These are phyloP conservation scores for Xerocomus brunneocitrinus DNA, from an alignment of 768 basidiomycete species.

Conservation along the genomic window DNA sequence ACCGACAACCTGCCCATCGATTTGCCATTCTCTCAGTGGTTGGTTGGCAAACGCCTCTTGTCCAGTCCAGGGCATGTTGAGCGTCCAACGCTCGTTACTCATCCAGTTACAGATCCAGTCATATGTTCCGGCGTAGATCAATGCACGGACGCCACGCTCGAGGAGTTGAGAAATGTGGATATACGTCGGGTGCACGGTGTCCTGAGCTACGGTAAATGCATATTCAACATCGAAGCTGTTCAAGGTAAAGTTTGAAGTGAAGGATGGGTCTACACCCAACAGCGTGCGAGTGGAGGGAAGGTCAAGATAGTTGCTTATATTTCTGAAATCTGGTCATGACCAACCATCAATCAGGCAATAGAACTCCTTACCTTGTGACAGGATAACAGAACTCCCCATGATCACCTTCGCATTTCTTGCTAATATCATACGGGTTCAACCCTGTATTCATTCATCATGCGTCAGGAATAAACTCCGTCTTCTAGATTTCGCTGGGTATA, in stretches of 20 bases:
- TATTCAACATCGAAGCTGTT: constrained; percentile 40
- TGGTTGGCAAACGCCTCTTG: constrained; percentile 44
- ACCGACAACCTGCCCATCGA: constrained; percentile 45
- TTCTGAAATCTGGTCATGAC: constrained; percentile 31
- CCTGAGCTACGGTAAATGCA: constrained; percentile 46
- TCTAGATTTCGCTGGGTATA: constrained; percentile 20
- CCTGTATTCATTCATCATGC: constrained; percentile 21
- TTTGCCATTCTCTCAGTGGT: constrained; percentile 55
- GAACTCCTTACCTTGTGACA: constrained; percentile 36
- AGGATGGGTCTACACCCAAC: constrained; percentile 58
- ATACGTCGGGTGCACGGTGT: constrained; percentile 31
- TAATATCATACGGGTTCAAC: constrained; percentile 67
- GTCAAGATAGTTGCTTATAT: constrained; percentile 60
- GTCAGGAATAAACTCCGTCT: not conserved
- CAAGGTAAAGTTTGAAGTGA: constrained; percentile 37
- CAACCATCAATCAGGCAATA: not conserved
- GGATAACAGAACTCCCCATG: constrained; percentile 56
- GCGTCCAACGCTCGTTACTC: constrained; percentile 73
- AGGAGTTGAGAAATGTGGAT: constrained; percentile 48
- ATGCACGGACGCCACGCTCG: constrained; percentile 68
- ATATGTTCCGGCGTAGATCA: constrained; percentile 72
- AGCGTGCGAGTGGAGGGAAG: constrained; percentile 45
- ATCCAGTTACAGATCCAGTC: constrained; percentile 82
- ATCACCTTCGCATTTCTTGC: constrained; percentile 52
- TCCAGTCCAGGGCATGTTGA: constrained; percentile 70